Evolutionary conservation across 495 filamentous ascomycete genomes (phyloP).

Genomic region (Aspergillus ostianus): DNA sequence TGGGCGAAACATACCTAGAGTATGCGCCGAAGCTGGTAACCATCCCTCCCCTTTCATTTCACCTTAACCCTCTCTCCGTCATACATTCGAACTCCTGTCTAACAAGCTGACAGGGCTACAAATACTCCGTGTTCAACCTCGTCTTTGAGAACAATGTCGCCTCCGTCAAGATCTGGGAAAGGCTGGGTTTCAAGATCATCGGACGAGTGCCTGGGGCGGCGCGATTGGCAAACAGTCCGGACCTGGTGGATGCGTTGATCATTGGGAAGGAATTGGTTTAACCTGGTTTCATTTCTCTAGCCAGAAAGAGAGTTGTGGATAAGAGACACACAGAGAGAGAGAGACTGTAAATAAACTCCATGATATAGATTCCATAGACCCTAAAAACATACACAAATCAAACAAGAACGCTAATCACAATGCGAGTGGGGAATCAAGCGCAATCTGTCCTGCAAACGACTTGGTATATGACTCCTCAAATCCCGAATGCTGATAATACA

Average conservation of each 20-base stretch:
- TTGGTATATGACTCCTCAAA: conserved; percentile 18
- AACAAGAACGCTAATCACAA: conserved; percentile 16
- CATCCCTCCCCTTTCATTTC: no score
- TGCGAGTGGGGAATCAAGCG: conserved; percentile 31
- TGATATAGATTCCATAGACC: conserved; percentile 10
- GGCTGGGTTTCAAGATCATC: conserved; percentile 89
- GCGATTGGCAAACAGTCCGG: conserved; percentile 40
- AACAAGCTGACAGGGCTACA: conserved; percentile 64
- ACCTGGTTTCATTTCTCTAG: conserved; percentile 3
- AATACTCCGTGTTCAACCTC: conserved; percentile 96
- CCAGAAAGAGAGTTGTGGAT: conserved; percentile 8
- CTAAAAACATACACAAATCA: conserved; percentile 4
- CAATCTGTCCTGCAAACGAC: conserved; percentile 18
- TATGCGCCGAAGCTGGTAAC: conserved; percentile 86
- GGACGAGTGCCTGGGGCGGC: conserved; percentile 64
- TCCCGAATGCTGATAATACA: conserved; percentile 23
- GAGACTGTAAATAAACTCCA: conserved; percentile 7
- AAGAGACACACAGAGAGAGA: not conserved
- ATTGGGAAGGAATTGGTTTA: conserved; percentile 39
- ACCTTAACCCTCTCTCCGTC: no score
- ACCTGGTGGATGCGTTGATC: conserved; percentile 48
- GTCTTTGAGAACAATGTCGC: conserved; percentile 97
- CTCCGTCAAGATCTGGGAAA: conserved; percentile 94
- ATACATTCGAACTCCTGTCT: no score
- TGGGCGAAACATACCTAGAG: conserved; percentile 90